These are phyloP conservation scores for Ophiosphaerella narmari DNA, from an alignment of 2,329 filamentous ascomycete genomes.

Conservation along the genomic window DNA sequence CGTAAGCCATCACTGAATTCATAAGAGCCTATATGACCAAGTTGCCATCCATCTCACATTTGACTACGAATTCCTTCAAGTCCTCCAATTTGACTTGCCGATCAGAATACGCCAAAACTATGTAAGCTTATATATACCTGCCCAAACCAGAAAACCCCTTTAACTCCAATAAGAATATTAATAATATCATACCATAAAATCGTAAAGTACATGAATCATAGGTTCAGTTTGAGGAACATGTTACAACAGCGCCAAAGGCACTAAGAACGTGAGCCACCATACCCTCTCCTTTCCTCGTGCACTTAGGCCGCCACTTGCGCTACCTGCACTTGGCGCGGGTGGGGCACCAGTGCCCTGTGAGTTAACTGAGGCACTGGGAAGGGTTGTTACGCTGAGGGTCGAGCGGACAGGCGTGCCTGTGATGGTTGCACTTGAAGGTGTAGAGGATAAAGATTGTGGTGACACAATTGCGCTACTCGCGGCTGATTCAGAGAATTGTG, in stretches of 20 bases:
- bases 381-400: slow-evolving; percentile 17
- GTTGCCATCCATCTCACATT: too few species aligned
- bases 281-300: slow-evolving; percentile 27
- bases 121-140: background rate
- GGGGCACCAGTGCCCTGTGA: slow-evolving; percentile 25
- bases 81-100: too few species aligned
- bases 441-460: slow-evolving; percentile 6
- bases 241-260: slow-evolving; percentile 18
- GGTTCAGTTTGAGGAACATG: background rate
- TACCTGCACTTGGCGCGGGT: slow-evolving; percentile 32
- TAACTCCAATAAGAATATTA: background rate
- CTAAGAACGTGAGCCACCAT: slow-evolving; percentile 38
- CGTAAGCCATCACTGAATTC: too few species aligned
- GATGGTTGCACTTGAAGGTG: background rate
- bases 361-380: slow-evolving; percentile 12
- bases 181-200: background rate
- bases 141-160: background rate
- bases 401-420: slow-evolving; percentile 3
- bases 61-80: background rate
- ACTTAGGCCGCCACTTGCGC: slow-evolving; percentile 9
- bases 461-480: slow-evolving; percentile 6
- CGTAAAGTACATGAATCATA: background rate
- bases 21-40: too few species aligned
- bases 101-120: too few species aligned
- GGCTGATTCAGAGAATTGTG: slow-evolving; percentile 1